Conservation (phyloP, 129 eudicot species). For the Gnaphalium uliginosum region DNA sequence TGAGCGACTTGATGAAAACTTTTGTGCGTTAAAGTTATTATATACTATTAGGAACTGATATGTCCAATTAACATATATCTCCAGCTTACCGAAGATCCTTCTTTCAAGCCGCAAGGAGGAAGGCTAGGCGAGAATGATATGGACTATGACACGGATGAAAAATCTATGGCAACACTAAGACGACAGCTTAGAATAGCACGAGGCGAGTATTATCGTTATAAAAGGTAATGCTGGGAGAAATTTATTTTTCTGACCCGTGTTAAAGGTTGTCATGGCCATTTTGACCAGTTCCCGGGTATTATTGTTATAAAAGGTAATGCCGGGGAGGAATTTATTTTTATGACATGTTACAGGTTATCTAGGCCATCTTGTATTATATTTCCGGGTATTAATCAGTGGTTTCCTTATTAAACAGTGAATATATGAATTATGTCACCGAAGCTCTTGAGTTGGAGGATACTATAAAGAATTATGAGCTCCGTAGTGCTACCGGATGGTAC, state of each 20-base stretch:
- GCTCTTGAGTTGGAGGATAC: conserved; percentile 97
- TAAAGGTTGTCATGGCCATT: neutral
- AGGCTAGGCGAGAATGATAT: conserved; percentile 90
- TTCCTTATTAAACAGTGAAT: conserved; percentile 57
- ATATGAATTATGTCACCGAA: conserved; percentile 70
- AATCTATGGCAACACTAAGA: conserved; percentile 84
- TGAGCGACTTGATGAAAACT: too few relatives aligned
- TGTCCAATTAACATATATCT: neutral
- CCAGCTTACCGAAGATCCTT: conserved; percentile 82
- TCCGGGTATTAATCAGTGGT: conserved; percentile 7
- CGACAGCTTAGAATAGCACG: conserved; percentile 77
- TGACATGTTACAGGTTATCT: neutral
- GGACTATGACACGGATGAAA: conserved; percentile 91
- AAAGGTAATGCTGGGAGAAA: conserved; percentile 43
- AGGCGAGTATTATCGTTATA: conserved; percentile 75
- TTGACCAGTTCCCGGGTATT: conserved; percentile 38
- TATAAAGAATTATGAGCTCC: conserved; percentile 68
- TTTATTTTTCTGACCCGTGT: neutral
- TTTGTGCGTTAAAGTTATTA: neutral
- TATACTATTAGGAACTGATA: neutral
- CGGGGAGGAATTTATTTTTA: neutral
- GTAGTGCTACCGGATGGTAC: conserved; percentile 56
- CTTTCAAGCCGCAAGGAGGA: conserved; percentile 97
- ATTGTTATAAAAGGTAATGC: conserved; percentile 68
- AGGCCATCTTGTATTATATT: neutral